Base-by-base conservation (phyloP, 2,329 filamentous ascomycete genomes). In the Claviceps maximensis region DNA sequence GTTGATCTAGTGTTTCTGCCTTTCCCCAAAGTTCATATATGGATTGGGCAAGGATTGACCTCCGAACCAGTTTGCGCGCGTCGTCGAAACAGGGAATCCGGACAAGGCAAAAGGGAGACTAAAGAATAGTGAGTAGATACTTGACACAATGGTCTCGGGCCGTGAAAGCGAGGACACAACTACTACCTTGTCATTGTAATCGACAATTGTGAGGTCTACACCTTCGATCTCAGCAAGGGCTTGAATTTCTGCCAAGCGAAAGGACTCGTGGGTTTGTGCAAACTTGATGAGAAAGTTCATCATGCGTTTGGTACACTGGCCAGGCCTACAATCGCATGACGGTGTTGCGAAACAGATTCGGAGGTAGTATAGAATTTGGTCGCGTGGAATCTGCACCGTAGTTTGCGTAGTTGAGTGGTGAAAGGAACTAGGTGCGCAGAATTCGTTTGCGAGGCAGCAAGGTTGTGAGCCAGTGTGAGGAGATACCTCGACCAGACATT, bases 21-120 rank as follows among this genome's bases (percentile, higher is more conserved):
- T 74, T 71, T 19, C 86, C 91, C 91, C 93, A 97, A 57, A 96
- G 79, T 65, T 94, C 89, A 71, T 93, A 87, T 58, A 97, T 86
- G 47, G 80, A 83, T 69, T 89, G 87, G 25, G 82, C 81, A 49
- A 97, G 77, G 59, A 97, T 86, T 47, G 87, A 89, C 57, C 91
- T 84, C 49, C 75, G 73, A 49, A 94, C 76, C 23, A 97, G 75
- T 9, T 72, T 71, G 49, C 74, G 74, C 7, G 89, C 89, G 23
- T 80, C 79, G 23, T 76, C 73, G 57, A 77, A 74, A 44, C 86
- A 82, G 40, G 78, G 75, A 15, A 96, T 75, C 49, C 74, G 76
- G 50, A 95, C 76, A 55, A 95, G 73, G 65, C 88, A 94, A 65
- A 91, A 93, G 42, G 93, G 93, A 44, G 89, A 89, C 88, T 95